Evolutionary conservation across 306 rosid species (phyloP).

Genomic region (Dryas octopetala): DNA sequence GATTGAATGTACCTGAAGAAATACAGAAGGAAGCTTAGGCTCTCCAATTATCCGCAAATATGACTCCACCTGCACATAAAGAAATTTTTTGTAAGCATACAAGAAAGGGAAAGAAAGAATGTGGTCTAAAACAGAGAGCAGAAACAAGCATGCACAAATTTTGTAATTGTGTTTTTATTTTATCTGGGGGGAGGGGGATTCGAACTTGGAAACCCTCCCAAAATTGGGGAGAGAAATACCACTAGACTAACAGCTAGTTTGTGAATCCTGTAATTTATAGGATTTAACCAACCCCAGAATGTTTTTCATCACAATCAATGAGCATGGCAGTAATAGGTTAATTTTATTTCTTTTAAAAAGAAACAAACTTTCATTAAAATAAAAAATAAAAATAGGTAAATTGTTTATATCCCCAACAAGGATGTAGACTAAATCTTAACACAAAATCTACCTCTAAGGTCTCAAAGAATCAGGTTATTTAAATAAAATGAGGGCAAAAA

Average conservation of each 20-base stretch:
- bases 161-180: background rate
- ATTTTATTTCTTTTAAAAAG: too few relatives aligned
- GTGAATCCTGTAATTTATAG: too few relatives aligned
- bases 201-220: too few relatives aligned
- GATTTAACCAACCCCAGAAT: background rate
- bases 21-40: constrained; percentile 89
- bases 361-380: too few relatives aligned
- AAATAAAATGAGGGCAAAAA: background rate
- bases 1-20: constrained; percentile 71
- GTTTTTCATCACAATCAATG: background rate
- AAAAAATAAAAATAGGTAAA: too few relatives aligned
- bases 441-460: background rate
- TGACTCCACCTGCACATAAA: constrained; percentile 70
- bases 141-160: background rate
- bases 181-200: too few relatives aligned
- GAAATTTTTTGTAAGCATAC: background rate
- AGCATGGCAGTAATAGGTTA: background rate
- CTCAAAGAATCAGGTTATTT: background rate
- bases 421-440: background rate
- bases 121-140: background rate
- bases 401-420: background rate
- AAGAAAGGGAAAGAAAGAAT: background rate
- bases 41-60: constrained; percentile 79
- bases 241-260: too few relatives aligned
- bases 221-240: too few relatives aligned